A percentile compares a stretch with the other conserved stretches of the same genome.
phyloP scores from a whole-genome alignment of 805 yeast species.

The Lipomyces anomalus region DNA sequence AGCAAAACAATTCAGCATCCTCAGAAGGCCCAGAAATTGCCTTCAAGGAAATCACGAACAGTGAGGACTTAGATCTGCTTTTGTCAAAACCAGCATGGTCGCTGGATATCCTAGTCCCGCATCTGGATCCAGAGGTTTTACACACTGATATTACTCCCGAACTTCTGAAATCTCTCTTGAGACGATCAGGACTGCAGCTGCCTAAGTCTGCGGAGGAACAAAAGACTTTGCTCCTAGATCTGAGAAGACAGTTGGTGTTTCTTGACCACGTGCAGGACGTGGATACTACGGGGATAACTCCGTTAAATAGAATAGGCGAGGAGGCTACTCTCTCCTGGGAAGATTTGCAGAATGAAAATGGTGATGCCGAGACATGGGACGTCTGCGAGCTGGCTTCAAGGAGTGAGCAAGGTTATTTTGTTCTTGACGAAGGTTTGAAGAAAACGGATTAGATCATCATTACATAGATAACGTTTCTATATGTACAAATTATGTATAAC shows the following conservation, averaged over 20 bases:
- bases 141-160: conserved; percentile 19
- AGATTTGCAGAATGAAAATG: conserved; percentile 17
- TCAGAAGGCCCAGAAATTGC: not conserved
- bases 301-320: conserved; percentile 26
- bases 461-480: not conserved
- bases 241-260: conserved; percentile 35
- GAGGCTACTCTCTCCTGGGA: conserved; percentile 12
- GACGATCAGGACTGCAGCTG: conserved; percentile 28
- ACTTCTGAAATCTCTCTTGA: conserved; percentile 27
- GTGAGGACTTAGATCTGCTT: conserved; percentile 8
- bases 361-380: conserved; percentile 10
- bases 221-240: conserved; percentile 26
- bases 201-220: conserved; percentile 24
- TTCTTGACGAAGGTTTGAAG: conserved; percentile 7
- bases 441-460: conserved; percentile 4
- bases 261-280: conserved; percentile 36
- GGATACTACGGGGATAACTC: conserved; percentile 33
- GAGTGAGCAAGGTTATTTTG: conserved; percentile 15
- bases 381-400: conserved; percentile 4
- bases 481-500: not conserved
- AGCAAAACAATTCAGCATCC: not conserved
- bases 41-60: conserved; percentile 3
- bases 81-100: conserved; percentile 12
- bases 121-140: not conserved
- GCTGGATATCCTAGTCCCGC: conserved; percentile 7